Evolutionary conservation across 768 basidiomycete species (phyloP), one percentile per base, ranked within the genome.

Genomic region (Leccinum broughii): DNA sequence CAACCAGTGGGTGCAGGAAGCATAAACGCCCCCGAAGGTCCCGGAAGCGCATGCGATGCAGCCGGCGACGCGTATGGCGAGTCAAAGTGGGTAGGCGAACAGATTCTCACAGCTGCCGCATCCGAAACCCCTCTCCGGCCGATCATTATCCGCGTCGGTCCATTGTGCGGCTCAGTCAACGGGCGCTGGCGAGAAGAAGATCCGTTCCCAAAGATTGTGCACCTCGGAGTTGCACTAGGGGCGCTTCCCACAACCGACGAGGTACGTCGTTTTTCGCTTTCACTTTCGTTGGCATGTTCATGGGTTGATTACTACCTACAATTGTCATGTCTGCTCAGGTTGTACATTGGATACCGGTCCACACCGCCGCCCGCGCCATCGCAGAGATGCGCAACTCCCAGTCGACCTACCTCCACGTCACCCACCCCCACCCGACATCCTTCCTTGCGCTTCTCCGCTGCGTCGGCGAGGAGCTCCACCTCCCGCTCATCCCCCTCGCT

Each of bases 121-220:
- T 58, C 61, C 51, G 20, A 57, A 34, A 65, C 68, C 14, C 52
- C 61, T 52, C 59, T 69, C 56, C 68, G 63, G 63, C 66, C 64
- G 2, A 66, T 75, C 34, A 62, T 70, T 15, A 52, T 79, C 39
- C 77, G 80, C 51, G 65, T 77, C 0, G 78, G 80, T 5, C 77
- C 77, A 55, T 63, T 81, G 0, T 67, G 69, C 13, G 76, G 79
- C 7, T 71, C 69, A 15, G 39, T 48, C 1, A 76, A 74, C 55
- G 80, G 80, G 1, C 68, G 67, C 28, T 79, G 79, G 80, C 76
- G 78, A 32, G 64, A 69, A 34, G 58, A 64, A 22, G 75, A 79
- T 41, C 77, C 72, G 69, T 60, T 78, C n/a, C 79, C 78, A 6
- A 60, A 65, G 28, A 62, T 79, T 35, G 70, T 78, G 5, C 64